Evolutionary conservation across 208 protist genomes (phyloP).

Genomic region (Trypanosoma scelopori): DNA sequence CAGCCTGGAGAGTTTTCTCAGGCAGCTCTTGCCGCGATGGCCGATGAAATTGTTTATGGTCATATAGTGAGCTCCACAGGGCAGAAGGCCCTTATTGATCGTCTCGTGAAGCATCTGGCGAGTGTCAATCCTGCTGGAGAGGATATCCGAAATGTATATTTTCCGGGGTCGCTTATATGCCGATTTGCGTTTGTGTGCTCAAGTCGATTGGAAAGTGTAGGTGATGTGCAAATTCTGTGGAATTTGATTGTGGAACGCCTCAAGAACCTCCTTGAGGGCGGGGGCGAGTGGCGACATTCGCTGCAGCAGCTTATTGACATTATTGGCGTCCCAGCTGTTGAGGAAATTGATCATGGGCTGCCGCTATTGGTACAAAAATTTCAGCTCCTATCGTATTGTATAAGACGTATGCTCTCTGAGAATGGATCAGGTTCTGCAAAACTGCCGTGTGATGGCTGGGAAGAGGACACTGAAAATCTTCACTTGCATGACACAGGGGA

Average conservation of each 20-base stretch:
- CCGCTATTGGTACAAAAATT: constrained; percentile 81
- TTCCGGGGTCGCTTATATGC: constrained; percentile 69
- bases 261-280: constrained; percentile 22
- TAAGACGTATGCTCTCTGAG: constrained; percentile 37
- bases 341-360: constrained; percentile 43
- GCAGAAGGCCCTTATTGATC: constrained; percentile 20
- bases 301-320: constrained; percentile 21
- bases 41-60: constrained; percentile 22
- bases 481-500: constrained; percentile 8
- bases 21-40: constrained; percentile 5
- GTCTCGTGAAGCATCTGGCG: constrained; percentile 2
- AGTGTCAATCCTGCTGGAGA: neutral
- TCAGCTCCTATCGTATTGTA: constrained; percentile 66
- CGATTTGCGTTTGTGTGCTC: constrained; percentile 62
- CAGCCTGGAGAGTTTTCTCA: neutral
- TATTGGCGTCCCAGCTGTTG: constrained; percentile 28
- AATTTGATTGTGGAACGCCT: constrained; percentile 39
- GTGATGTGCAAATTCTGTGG: constrained; percentile 48
- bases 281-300: constrained; percentile 27
- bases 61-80: neutral
- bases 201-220: constrained; percentile 27
- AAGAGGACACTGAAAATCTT: constrained; percentile 22
- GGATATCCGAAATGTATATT: constrained; percentile 58
- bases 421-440: neutral
- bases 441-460: constrained; percentile 29